Evolutionary conservation across 2,329 filamentous ascomycete genomes (phyloP), one percentile per base, ranked within the genome.

Genomic region (Emericellopsis cladophorae): DNA sequence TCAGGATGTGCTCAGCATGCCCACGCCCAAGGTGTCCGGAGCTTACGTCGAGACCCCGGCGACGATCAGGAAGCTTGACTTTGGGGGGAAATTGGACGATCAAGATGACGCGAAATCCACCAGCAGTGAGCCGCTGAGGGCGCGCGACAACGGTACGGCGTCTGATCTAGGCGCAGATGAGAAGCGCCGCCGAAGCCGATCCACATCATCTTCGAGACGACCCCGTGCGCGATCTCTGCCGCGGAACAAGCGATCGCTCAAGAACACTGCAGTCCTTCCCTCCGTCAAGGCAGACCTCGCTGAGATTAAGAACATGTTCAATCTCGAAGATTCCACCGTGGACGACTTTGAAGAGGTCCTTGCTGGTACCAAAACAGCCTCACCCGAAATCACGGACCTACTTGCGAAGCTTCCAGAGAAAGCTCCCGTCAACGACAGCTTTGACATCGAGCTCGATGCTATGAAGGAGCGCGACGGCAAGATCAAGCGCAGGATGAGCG

Each of bases 241-340:
- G 7, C 65, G 67, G 40, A 55, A 57, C 34, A 62, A 64, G 29
- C 60, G 54, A n/a, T 64, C 68, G 10, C 52, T 75, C 31, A 61
- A 64, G 45, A 78, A 78, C 56, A 69, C 73, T 4, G 68, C 68
- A 40, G 69, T 63, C 43, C 70, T 64, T 4, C 66, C 70, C 2
- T 72, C 68, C 2, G 74, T 73, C 40, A 70, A 64, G 41, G 72
- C 76, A 42, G 74, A 79, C 47, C 55, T 78, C 23, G 57, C 66
- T 23, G 66, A 72, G 39, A 68, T 79, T 36, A 64, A 73, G 45
- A 63, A 63, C 14, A 59, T 57, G 36, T 66, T 76, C 48, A 64
- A 75, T 40, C 67, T 76, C 22, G 73, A 78, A 15, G 74, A 78
- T 48, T 74, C 71, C 1, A 77, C 73, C 0, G 54, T 76, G n/a